These are phyloP conservation scores for Fennellomyces sp. DNA, from an alignment of 371 early-diverging fungal species.

Conservation along the genomic window DNA sequence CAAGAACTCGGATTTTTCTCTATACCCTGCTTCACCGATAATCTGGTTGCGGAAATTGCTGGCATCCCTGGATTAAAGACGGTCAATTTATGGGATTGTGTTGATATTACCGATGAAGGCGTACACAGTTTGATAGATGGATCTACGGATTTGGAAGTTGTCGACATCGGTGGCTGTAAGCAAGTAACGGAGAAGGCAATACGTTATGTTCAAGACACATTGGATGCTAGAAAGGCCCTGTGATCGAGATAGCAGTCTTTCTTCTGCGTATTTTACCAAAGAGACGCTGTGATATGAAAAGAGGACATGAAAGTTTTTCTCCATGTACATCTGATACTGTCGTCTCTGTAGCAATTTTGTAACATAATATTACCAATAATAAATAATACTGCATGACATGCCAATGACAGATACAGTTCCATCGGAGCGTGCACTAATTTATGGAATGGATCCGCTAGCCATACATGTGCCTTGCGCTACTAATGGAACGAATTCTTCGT, in stretches of 20 bases:
- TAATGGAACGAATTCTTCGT: too few species aligned
- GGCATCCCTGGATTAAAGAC: constrained; percentile 1
- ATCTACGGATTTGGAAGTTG: not conserved
- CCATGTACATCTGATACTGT: too few species aligned
- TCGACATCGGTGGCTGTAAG: not conserved
- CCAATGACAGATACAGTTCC: too few species aligned
- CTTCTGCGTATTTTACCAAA: not conserved
- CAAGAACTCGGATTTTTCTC: not conserved
- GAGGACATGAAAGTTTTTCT: too few species aligned
- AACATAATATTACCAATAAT: too few species aligned
- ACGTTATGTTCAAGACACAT: not conserved
- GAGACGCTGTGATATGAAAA: too few species aligned
- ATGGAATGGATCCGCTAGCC: too few species aligned
- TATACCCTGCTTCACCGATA: not conserved
- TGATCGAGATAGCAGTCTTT: not conserved
- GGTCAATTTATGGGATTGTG: not conserved
- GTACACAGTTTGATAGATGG: not conserved
- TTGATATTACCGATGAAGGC: not conserved
- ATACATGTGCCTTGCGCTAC: too few species aligned
- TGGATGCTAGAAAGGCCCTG: not conserved
- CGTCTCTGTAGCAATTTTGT: too few species aligned
- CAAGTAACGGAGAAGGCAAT: not conserved
- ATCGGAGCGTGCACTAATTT: too few species aligned
- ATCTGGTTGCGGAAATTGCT: constrained; percentile 1
- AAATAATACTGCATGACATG: too few species aligned